Base-by-base conservation (phyloP, 768 basidiomycete genomes). In the Mycena floridula region DNA sequence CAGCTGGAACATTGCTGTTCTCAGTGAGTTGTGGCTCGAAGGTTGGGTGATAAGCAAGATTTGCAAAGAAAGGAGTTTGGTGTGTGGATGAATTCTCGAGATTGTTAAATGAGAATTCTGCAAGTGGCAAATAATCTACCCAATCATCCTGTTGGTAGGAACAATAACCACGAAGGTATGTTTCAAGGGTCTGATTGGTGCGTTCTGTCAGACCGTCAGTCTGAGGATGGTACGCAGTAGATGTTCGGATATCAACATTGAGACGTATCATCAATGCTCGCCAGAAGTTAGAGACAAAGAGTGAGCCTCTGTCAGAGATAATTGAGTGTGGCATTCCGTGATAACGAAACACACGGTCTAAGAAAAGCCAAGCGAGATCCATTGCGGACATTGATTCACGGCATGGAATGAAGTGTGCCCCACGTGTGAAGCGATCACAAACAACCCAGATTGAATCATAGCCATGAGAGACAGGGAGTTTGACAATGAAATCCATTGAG, bases 51-150 rank as follows among this genome's bases (percentile, higher is more conserved):
- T 51, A 60, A n/a, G 61, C 57, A 25, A 54, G 50, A 45, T 61
- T 59, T 3, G 55, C 45, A 21, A 52, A 59, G 48, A 61, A 60
- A 0, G 56, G 61, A 12, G 59, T 49, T 11, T 53, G 36, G 4
- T 49, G 45, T n/a, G 59, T 61, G 5, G 59, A 42, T 3, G 54
- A 26, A 28, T 49, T 47, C 1, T 45, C 30, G n/a, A 56, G 27
- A 30, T 57, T 57, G 40, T 62, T 62, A 48, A 54, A 61, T 5
- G 56, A 47, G 40, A 61, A 62, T 30, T 62, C 57, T 4, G 59
- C 52, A 7, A 51, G 45, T n/a, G 56, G 51, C 0, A 62, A 41
- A 7, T 47, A 46, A 3, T 48, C 25, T 1, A 49, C 36, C 63
- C 63, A 63, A 20, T 43, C 21, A 23, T 43, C 42, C 27, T 43